These are phyloP conservation scores for Strigomonas galati DNA, from an alignment of 208 protist genomes.

Conservation along the genomic window DNA sequence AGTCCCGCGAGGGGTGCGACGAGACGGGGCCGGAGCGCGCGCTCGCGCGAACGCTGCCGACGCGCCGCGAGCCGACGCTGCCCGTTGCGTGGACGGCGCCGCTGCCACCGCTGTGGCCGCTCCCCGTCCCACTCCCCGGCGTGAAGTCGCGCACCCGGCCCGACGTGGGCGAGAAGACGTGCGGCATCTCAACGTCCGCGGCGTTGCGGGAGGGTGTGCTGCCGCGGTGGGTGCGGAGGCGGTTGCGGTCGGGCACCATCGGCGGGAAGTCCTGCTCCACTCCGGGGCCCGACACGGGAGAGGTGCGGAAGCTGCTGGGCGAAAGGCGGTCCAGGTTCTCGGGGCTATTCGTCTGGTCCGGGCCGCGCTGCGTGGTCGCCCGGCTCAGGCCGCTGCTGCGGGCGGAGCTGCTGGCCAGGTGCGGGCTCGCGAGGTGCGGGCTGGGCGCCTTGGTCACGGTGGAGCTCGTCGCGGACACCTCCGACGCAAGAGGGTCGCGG, in stretches of 20 bases:
- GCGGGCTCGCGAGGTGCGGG: not conserved
- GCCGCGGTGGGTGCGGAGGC: not conserved
- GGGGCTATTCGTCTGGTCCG: too few relatives aligned
- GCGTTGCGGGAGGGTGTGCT: not conserved
- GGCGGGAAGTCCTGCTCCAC: too few relatives aligned
- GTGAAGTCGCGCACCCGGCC: slow-evolving; percentile 5
- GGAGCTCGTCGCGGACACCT: not conserved
- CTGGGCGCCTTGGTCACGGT: not conserved
- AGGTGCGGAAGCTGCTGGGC: too few relatives aligned
- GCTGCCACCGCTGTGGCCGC: slow-evolving; percentile 10
- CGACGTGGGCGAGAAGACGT: slow-evolving; percentile 11
- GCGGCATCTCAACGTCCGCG: slow-evolving; percentile 4
- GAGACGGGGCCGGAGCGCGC: not conserved
- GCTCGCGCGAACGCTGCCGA: not conserved
- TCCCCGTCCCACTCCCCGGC: not conserved
- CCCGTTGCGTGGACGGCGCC: not conserved
- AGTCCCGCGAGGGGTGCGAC: not conserved
- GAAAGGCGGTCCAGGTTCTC: not conserved
- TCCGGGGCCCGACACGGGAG: too few relatives aligned
- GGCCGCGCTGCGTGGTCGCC: too few relatives aligned
- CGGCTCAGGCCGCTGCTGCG: too few relatives aligned
- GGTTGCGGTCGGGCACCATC: not conserved
- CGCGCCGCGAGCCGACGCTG: slow-evolving; percentile 7
- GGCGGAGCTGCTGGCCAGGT: not conserved
- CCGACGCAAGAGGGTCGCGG: not conserved